A percentile compares a stretch with the other conserved stretches of the same genome.
Conservation (phyloP, 345 rosid genomes). For the Erysimum cheiranthoides region DNA sequence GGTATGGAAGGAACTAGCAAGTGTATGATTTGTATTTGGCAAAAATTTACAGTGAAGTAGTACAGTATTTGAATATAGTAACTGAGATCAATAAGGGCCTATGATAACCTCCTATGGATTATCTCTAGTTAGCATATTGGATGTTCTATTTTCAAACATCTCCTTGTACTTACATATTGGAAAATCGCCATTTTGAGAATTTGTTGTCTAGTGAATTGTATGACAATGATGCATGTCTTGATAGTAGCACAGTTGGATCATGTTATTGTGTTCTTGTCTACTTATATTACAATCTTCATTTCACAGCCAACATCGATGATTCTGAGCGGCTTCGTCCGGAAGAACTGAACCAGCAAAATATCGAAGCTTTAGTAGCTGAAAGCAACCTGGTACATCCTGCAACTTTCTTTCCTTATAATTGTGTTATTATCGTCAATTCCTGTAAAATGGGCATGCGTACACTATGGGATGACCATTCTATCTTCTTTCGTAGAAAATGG, state of each 20-base stretch:
- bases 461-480: constrained; percentile 27
- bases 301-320: constrained; percentile 75
- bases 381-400: constrained; percentile 75
- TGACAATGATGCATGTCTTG: constrained; percentile 14
- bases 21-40: not conserved
- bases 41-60: not conserved
- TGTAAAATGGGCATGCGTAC: constrained; percentile 30
- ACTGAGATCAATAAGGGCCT: not conserved
- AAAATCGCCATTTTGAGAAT: not conserved
- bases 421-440: constrained; percentile 7
- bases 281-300: constrained; percentile 29
- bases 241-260: constrained; percentile 11
- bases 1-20: not conserved
- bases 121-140: not conserved
- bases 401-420: constrained; percentile 24
- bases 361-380: constrained; percentile 98
- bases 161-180: not conserved
- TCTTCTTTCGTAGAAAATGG: constrained; percentile 85
- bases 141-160: not conserved
- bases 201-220: not conserved
- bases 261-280: not conserved
- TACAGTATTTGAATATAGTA: not conserved
- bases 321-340: constrained; percentile 96
- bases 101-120: constrained; percentile 8
- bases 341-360: constrained; percentile 96